phyloP scores from a whole-genome alignment of 495 filamentous ascomycete genomes.

The Xylaria acuta region DNA sequence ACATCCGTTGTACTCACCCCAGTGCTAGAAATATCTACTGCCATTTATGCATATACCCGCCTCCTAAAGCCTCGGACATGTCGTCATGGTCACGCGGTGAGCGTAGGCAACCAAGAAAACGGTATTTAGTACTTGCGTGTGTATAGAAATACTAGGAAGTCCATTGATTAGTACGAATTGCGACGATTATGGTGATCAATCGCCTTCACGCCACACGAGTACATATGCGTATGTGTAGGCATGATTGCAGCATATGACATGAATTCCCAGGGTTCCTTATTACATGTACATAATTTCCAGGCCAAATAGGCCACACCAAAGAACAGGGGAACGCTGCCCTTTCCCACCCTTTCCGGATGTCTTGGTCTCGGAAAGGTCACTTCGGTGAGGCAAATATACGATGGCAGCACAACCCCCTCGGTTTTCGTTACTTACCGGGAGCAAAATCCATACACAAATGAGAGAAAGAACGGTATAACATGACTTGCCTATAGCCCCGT shows the following conservation, averaged over 20 bases:
- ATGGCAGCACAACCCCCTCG: neutral
- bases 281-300: neutral
- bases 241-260: neutral
- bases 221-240: neutral
- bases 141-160: neutral
- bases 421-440: neutral
- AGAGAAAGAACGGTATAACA: neutral
- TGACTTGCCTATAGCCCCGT: neutral
- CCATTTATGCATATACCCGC: neutral
- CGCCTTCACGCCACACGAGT: neutral
- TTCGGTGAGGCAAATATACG: conserved; percentile 1
- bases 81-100: neutral
- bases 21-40: neutral
- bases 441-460: neutral
- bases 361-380: neutral
- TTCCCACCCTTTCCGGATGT: neutral
- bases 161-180: neutral
- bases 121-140: neutral
- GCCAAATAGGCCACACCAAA: neutral
- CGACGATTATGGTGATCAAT: neutral
- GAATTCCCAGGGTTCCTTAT: neutral
- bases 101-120: neutral
- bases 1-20: neutral
- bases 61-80: neutral
- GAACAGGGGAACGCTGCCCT: neutral